Evolutionary conservation across 306 rosid genomes (phyloP), one percentile per base, ranked within the genome.

Genomic region (Pterocarpus macrocarpus): DNA sequence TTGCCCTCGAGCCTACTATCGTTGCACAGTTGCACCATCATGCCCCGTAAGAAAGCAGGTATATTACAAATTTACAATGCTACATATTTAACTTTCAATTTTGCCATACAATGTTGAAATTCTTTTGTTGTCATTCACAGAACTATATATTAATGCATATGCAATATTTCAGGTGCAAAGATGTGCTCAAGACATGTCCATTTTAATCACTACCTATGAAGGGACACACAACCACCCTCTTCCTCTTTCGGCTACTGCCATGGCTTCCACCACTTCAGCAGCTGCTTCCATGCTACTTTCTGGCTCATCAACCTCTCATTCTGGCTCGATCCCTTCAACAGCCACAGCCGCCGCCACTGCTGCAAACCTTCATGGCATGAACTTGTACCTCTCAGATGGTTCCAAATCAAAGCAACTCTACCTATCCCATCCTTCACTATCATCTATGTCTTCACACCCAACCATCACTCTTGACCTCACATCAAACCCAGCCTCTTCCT

Each of bases 1-100:
- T 44, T 93, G 99, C 76, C 99, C 99, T 72, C 79, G 98, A 67
- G 99, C 99, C 71, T 96, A 96, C 74, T 96, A 96, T 82, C 99
- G 99, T 17, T 96, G 99, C 87, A 96, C 97, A 1, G 73, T 92
- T 53, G 94, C 97, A 69, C 92, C 91, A 4, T 82, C 91, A 9
- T 96, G 99, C 41, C 98, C 99, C 0, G 99, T 96, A 0, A 81
- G 97, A 73, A 96, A 90, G 83, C 98, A 93, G 89, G 28, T 22
- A 22, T 22, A 22, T 22, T 22, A 22, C 28, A 22, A 22, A 22
- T 22, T 22, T 22, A 22, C 28, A 22, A 22, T 22, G 28, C 28
- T 22, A 22, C 28, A 22, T 22, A 1, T 22, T 22, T 22, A 22
- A 22, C 28, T 38, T 3, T 38, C 41, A 38, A 38, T 38, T 38